These are phyloP conservation scores for Kodamaea lidongshanica DNA, from an alignment of 805 yeast species.

Conservation along the genomic window DNA sequence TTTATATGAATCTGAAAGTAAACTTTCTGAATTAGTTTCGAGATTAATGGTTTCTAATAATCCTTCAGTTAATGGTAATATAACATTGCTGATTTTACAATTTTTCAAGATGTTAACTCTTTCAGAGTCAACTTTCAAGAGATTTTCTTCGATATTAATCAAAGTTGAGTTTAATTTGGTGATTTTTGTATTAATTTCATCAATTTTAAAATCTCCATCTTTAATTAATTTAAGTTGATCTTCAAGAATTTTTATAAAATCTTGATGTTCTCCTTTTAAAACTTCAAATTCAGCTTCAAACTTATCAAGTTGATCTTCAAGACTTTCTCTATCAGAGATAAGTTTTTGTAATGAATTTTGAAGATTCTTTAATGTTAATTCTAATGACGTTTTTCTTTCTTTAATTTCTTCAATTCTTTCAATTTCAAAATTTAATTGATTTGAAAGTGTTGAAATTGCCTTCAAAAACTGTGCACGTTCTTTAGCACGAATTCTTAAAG, in stretches of 20 bases:
- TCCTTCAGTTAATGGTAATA: constrained; percentile 58
- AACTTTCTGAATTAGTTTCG: constrained; percentile 39
- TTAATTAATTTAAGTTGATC: constrained; percentile 25
- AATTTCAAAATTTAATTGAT: constrained; percentile 57
- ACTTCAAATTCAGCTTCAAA: constrained; percentile 26
- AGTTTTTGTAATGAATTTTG: constrained; percentile 27
- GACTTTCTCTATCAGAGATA: constrained; percentile 26
- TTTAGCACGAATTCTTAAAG: constrained; percentile 48
- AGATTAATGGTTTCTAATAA: constrained; percentile 56
- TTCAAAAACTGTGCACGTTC: constrained; percentile 57
- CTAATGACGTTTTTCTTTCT: constrained; percentile 40
- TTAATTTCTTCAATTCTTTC: constrained; percentile 52
- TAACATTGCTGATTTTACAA: constrained; percentile 67
- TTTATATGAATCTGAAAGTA: constrained; percentile 36
- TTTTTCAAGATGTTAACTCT: constrained; percentile 55
- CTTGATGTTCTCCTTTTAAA: constrained; percentile 14
- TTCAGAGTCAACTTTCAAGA: constrained; percentile 49
- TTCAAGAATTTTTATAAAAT: constrained; percentile 9
- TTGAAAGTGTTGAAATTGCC: constrained; percentile 55
- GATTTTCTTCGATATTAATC: constrained; percentile 43
- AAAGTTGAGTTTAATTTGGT: constrained; percentile 25
- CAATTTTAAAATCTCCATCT: constrained; percentile 24
- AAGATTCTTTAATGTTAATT: constrained; percentile 31
- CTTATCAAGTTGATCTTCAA: constrained; percentile 18
- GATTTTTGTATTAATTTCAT: constrained; percentile 34